Percentiles rank a stretch among this genome's conserved stretches.
Evolutionary conservation across 2,329 filamentous ascomycete species (phyloP).

Genomic region (Ramularia endophylla): DNA sequence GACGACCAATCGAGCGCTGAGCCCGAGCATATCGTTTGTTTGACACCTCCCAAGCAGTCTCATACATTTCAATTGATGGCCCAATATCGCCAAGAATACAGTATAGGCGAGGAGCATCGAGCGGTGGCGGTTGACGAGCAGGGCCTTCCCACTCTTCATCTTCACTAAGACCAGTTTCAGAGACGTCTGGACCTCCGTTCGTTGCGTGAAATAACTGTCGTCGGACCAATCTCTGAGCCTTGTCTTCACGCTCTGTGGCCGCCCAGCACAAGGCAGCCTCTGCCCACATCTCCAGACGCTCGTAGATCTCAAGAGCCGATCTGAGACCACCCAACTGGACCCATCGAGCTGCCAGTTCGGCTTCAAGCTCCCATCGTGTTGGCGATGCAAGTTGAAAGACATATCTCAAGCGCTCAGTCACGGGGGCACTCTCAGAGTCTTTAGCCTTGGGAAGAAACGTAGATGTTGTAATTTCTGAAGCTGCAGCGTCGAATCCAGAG

Average conservation of each 20-base stretch:
- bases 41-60: slow-evolving; percentile 83
- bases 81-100: slow-evolving; percentile 93
- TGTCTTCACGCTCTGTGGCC: slow-evolving; percentile 70
- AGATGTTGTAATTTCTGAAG: slow-evolving; percentile 46
- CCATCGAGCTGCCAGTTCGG: slow-evolving; percentile 91
- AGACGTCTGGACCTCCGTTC: slow-evolving; percentile 32
- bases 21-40: slow-evolving; percentile 75
- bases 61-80: slow-evolving; percentile 65
- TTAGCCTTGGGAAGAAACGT: slow-evolving; percentile 77
- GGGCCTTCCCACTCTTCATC: slow-evolving; percentile 57
- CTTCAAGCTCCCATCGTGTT: slow-evolving; percentile 87
- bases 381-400: slow-evolving; percentile 79
- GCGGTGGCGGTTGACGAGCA: slow-evolving; percentile 63
- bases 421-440: slow-evolving; percentile 69
- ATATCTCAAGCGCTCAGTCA: slow-evolving; percentile 70
- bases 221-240: slow-evolving; percentile 69
- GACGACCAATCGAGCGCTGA: slow-evolving; percentile 77
- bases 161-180: slow-evolving; percentile 30
- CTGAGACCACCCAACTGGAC: slow-evolving; percentile 77
- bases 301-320: slow-evolving; percentile 93
- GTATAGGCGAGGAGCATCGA: slow-evolving; percentile 80
- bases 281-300: slow-evolving; percentile 86
- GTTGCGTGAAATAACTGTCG: slow-evolving; percentile 71
- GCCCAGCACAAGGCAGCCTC: slow-evolving; percentile 90
- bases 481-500: slow-evolving; percentile 20